These are phyloP conservation scores for Cryptosporidium canis DNA, from an alignment of 169 alveolate species.

Conservation along the genomic window DNA sequence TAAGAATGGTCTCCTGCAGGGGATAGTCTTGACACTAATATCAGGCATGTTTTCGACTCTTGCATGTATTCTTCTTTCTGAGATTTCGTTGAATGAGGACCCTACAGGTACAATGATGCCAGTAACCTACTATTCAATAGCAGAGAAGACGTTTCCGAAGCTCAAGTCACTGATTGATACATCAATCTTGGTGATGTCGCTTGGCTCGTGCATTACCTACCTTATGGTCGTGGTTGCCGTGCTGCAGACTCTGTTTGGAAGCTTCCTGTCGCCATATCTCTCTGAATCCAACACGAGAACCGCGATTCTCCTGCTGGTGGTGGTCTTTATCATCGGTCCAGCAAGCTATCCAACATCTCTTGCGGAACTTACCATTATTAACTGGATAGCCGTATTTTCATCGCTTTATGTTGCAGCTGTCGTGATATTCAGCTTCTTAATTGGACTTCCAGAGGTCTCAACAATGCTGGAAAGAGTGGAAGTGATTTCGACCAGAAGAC, in stretches of 20 bases:
- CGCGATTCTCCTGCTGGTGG: conserved; percentile 12
- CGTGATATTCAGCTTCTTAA: conserved; percentile 42
- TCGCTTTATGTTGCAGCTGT: conserved; percentile 63
- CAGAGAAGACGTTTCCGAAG: conserved; percentile 64
- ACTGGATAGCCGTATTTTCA: conserved; percentile 72
- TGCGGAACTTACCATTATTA: conserved; percentile 55
- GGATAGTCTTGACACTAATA: conserved; percentile 26
- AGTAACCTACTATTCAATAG: conserved; percentile 62
- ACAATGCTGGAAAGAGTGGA: conserved; percentile 41
- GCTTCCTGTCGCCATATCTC: conserved; percentile 12
- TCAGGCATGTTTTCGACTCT: conserved; percentile 62
- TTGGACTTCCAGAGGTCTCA: conserved; percentile 9
- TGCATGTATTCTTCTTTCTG: conserved; percentile 61
- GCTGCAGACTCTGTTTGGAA: conserved; percentile 36
- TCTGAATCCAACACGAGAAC: conserved; percentile 45
- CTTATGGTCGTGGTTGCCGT: conserved; percentile 67
- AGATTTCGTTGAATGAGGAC: conserved; percentile 40
- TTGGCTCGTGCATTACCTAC: conserved; percentile 58
- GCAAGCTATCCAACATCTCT: conserved; percentile 70
- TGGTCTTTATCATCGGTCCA: conserved; percentile 63
- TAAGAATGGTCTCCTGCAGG: conserved; percentile 64
- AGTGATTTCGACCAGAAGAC: conserved; percentile 11
- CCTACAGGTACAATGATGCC: conserved; percentile 45
- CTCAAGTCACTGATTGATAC: conserved; percentile 24
- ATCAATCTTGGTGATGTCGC: conserved; percentile 54